Percentiles rank a stretch among this genome's conserved stretches.
Evolutionary conservation across 75 land plant genomes (phyloP).

Genomic region (Picea glauca): DNA sequence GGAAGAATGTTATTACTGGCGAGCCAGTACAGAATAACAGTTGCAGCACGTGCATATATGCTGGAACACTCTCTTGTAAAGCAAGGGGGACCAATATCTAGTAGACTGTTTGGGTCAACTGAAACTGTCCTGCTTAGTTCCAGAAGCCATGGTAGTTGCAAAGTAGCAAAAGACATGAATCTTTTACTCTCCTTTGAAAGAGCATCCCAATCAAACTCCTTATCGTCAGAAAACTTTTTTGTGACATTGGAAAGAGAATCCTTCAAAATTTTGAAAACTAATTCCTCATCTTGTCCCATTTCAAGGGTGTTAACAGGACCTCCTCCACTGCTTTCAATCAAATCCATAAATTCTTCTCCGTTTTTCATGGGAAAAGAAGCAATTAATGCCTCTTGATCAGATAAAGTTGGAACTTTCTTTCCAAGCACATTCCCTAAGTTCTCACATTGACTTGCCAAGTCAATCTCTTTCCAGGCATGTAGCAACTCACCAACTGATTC

Average conservation of each 20-base stretch:
- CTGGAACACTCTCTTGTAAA: slow-evolving; percentile 24
- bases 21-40: slow-evolving; percentile 59
- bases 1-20: slow-evolving; percentile 49
- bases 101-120: slow-evolving; percentile 18
- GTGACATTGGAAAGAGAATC: slow-evolving; percentile 39
- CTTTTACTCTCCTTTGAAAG: slow-evolving; percentile 45
- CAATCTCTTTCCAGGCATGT: no score
- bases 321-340: slow-evolving; percentile 7
- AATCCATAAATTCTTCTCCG: no score
- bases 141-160: slow-evolving; percentile 78
- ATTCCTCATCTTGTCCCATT: no score
- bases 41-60: slow-evolving; percentile 19
- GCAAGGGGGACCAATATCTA: slow-evolving; percentile 2
- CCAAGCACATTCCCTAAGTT: no score
- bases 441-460: no score
- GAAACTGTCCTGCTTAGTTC: slow-evolving; percentile 40
- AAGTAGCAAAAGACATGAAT: slow-evolving; percentile 37
- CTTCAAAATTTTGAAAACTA: slow-evolving; percentile 11
- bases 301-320: not conserved
- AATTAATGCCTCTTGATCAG: no score
- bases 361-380: no score
- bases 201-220: slow-evolving; percentile 37
- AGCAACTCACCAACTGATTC: no score
- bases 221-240: slow-evolving; percentile 20
- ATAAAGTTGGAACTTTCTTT: no score